Base-by-base conservation (phyloP, 2,329 filamentous ascomycete genomes). In the Colletotrichum camelliae region DNA sequence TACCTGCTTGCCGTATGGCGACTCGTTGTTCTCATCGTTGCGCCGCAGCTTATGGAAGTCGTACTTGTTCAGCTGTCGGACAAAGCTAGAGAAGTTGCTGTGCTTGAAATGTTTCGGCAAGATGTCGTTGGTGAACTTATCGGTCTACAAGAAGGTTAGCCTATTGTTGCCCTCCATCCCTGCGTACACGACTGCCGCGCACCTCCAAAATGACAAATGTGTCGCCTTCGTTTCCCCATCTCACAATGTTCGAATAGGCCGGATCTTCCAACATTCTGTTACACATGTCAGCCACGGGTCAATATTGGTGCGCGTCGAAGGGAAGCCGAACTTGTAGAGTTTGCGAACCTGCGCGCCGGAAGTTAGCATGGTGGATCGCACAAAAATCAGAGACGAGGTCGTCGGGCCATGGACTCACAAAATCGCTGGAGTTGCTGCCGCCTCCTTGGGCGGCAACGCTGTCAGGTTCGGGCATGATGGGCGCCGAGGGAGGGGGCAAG, bases 31-130 rank as follows among this genome's bases (percentile, higher is more conserved):
- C 81, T 97, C 95, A 82, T 98, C 95, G 79, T 95, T 97, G 81
- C 96, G 95, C 78, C 97, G 92, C 78, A 98, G 96, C 89, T 99
- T 99, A 89, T 99, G 97, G 80, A 99, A 99, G 83, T 98, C 96
- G 85, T 98, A 98, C 84, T 98, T 98, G 88, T 98, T 98, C 74
- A 98, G 88, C 84, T 98, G 96, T 65, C 96, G 94, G 74, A 98
- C 96, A 83, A 98, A 98, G 85, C 96, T 98, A 37, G 96, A 96
- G 87, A 98, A 98, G 84, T 98, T 98, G 90, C 95, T 98, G 86
- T 98, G 97, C 86, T 99, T 99, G 89, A 99, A 99, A 82, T 98
- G 96, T 83, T 98, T 98, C 4, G 97, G 97, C 18, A 99, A 91
- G 80, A 99, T 98, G 52, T 95, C 94, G 84, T 98, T 98, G 27